Conservation (phyloP, 805 yeast species). For the Lipomyces oligophaga region DNA sequence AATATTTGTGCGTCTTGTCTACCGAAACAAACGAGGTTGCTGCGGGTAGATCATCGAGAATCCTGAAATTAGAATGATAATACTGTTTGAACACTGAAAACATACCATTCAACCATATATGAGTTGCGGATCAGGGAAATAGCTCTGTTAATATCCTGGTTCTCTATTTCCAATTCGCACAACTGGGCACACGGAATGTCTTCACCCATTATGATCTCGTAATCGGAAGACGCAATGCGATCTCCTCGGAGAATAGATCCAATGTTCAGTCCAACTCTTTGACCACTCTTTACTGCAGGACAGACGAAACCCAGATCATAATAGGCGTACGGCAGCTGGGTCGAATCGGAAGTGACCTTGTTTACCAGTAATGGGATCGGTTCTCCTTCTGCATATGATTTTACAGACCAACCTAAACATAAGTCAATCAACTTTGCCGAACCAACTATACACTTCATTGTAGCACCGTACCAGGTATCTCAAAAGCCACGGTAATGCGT, state of each 20-base stretch:
- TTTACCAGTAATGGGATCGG: slow-evolving; percentile 67
- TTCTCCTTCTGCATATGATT: slow-evolving; percentile 49
- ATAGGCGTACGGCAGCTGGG: slow-evolving; percentile 72
- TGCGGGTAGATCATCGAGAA: slow-evolving; percentile 78
- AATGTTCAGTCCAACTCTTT: slow-evolving; percentile 61
- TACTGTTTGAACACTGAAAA: neutral
- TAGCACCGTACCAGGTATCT: no score
- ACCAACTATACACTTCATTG: no score
- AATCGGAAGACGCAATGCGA: slow-evolving; percentile 70
- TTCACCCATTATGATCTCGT: slow-evolving; percentile 57
- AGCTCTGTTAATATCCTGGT: slow-evolving; percentile 52
- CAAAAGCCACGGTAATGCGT: no score
- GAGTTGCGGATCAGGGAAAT: slow-evolving; percentile 58
- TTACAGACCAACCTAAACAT: slow-evolving; percentile 1
- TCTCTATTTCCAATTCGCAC: slow-evolving; percentile 62
- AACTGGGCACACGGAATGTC: slow-evolving; percentile 63
- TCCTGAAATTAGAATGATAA: slow-evolving; percentile 12
- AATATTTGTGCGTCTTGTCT: slow-evolving; percentile 59
- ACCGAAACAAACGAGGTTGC: slow-evolving; percentile 74
- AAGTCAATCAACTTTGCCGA: no score
- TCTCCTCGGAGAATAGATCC: slow-evolving; percentile 81
- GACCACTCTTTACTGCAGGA: slow-evolving; percentile 50
- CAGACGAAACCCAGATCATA: slow-evolving; percentile 78
- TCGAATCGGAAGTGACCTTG: slow-evolving; percentile 72
- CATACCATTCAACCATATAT: slow-evolving; percentile 73